Evolutionary conservation across 352 stramenopile species (phyloP).

Genomic region (Phytopythium ostracodes): DNA sequence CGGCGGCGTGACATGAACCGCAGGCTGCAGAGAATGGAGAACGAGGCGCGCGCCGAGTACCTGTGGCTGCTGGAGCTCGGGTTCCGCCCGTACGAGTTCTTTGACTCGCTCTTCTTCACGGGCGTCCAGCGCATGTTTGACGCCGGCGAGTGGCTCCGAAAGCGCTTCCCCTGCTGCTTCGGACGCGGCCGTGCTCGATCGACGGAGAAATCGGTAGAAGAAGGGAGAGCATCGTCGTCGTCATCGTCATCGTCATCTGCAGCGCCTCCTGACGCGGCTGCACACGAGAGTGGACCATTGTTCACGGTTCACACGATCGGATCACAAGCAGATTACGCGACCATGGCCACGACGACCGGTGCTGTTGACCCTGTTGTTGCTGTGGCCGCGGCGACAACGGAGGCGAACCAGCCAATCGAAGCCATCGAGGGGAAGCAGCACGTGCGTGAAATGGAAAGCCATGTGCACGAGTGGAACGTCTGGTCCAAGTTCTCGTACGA

Average conservation of each 20-base stretch:
- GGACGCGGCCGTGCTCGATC: background rate
- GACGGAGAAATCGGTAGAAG: background rate
- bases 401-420: constrained; percentile 57
- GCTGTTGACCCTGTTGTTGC: constrained; percentile 7
- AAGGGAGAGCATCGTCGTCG: background rate
- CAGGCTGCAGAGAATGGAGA: constrained; percentile 65
- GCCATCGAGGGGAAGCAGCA: constrained; percentile 59
- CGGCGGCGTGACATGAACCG: constrained; percentile 73
- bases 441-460: constrained; percentile 37
- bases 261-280: background rate
- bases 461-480: constrained; percentile 54
- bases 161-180: constrained; percentile 11
- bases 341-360: background rate
- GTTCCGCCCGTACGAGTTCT: constrained; percentile 73
- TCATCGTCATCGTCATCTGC: constrained; percentile 6
- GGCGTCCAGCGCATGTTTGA: constrained; percentile 34
- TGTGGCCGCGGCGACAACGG: constrained; percentile 10
- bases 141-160: constrained; percentile 10
- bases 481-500: constrained; percentile 80
- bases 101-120: constrained; percentile 59
- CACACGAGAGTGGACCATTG: background rate
- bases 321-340: background rate
- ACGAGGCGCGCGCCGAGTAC: constrained; percentile 78
- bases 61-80: constrained; percentile 83
- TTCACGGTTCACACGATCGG: background rate